These are phyloP conservation scores for Metschnikowia borealis DNA, from an alignment of 805 yeast genomes.

Conservation along the genomic window DNA sequence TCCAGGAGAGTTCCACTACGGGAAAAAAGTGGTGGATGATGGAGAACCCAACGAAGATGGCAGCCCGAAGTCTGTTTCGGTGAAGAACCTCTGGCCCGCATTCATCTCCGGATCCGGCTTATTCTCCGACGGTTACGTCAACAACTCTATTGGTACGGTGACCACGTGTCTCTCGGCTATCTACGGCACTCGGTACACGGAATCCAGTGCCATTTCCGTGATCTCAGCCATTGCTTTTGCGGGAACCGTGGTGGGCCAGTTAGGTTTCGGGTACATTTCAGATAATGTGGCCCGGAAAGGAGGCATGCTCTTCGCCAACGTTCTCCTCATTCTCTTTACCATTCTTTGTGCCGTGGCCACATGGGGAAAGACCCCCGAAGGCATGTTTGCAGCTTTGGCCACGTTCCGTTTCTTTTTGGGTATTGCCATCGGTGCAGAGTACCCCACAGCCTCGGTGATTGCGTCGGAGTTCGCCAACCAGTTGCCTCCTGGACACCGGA, in stretches of 20 bases:
- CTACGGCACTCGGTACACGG: conserved; percentile 59
- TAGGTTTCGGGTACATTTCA: conserved; percentile 73
- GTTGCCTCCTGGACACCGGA: conserved; percentile 77
- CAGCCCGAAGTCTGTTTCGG: conserved; percentile 16
- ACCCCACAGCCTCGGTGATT: conserved; percentile 90
- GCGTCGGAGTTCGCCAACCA: conserved; percentile 86
- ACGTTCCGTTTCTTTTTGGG: conserved; percentile 86
- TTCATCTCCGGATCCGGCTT: conserved; percentile 79
- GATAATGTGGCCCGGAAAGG: conserved; percentile 77
- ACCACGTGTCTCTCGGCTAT: conserved; percentile 62
- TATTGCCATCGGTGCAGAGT: conserved; percentile 91
- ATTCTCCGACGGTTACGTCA: conserved; percentile 90
- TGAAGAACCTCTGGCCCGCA: conserved; percentile 29
- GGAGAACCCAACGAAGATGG: conserved; percentile 13
- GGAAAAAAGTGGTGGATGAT: conserved; percentile 7
- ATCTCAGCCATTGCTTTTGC: conserved; percentile 86
- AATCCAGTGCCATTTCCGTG: conserved; percentile 70
- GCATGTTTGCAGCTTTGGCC: conserved; percentile 79
- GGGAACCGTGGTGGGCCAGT: conserved; percentile 87
- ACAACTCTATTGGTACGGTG: conserved; percentile 77
- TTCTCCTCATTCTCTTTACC: conserved; percentile 71
- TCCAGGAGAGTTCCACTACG: conserved; percentile 12
- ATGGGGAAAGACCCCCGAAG: conserved; percentile 77
- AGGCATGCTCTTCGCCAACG: conserved; percentile 79
- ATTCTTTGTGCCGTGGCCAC: conserved; percentile 58